Conservation (phyloP, 129 eudicot species). For the Tagetes patula region DNA sequence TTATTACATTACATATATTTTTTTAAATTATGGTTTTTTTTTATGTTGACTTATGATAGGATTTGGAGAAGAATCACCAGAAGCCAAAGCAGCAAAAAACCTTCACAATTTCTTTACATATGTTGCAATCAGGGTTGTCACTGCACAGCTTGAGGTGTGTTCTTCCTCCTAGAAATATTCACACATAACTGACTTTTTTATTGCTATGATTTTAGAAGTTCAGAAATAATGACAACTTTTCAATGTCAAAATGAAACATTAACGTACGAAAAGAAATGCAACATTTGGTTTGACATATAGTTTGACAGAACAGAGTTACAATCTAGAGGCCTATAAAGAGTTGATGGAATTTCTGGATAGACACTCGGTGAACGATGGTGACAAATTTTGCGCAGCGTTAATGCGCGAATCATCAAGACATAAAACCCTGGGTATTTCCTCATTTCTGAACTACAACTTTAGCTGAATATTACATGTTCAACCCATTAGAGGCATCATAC, state of each 20-base stretch:
- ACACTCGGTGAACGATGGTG: conserved; percentile 78
- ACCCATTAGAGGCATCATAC: background rate
- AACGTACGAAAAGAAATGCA: conserved; percentile 5
- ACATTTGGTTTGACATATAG: conserved; percentile 23
- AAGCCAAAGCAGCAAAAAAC: conserved; percentile 78
- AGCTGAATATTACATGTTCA: background rate
- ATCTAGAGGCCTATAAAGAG: conserved; percentile 75
- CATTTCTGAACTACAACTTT: conserved; percentile 5
- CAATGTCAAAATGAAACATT: background rate
- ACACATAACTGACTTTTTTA: conserved; percentile 20
- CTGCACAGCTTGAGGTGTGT: conserved; percentile 84
- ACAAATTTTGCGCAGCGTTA: conserved; percentile 77
- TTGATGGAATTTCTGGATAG: conserved; percentile 65
- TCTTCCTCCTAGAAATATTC: background rate
- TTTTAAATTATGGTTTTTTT: conserved; percentile 5
- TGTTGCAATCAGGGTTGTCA: conserved; percentile 75
- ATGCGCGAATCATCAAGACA: conserved; percentile 89
- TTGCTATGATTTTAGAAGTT: background rate
- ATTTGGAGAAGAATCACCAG: conserved; percentile 96
- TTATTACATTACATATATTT: background rate
- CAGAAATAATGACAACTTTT: background rate
- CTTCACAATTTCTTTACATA: conserved; percentile 87
- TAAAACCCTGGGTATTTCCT: conserved; percentile 61
- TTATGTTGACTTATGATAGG: conserved; percentile 42
- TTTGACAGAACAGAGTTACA: conserved; percentile 89